Percentiles rank a stretch among this genome's conserved stretches.
Conservation (phyloP, 2,329 filamentous ascomycete species). For the Cercospora sojina region DNA sequence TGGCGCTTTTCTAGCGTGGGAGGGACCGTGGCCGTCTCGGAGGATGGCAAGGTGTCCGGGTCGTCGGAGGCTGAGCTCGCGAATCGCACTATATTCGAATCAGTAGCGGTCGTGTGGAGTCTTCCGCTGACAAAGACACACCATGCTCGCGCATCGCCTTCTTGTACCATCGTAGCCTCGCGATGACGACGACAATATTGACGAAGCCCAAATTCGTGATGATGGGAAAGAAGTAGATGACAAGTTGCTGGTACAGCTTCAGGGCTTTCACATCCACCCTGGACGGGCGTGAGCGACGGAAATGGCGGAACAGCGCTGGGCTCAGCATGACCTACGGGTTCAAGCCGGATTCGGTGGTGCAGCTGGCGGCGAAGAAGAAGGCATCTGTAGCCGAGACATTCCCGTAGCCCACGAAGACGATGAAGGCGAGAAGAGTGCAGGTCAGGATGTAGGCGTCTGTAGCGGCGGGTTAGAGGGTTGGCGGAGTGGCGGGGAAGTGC, state of each 20-base stretch:
- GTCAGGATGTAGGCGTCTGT: constrained; percentile 45
- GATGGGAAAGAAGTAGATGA: constrained; percentile 52
- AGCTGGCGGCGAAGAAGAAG: constrained; percentile 53
- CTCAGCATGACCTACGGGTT: constrained; percentile 45
- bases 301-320: background rate
- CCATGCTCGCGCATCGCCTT: constrained; percentile 39
- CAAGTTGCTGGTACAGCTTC: constrained; percentile 53
- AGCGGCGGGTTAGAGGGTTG: background rate
- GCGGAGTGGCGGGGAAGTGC: background rate
- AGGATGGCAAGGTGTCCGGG: background rate
- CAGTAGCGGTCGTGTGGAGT: background rate
- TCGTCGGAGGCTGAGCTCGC: background rate
- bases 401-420: constrained; percentile 43
- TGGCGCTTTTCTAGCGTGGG: background rate
- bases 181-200: constrained; percentile 51
- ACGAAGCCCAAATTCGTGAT: constrained; percentile 52
- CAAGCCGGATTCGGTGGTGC: constrained; percentile 53
- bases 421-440: constrained; percentile 40
- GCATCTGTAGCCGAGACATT: constrained; percentile 49
- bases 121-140: background rate
- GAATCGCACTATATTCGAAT: background rate
- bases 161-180: constrained; percentile 52
- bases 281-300: background rate
- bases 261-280: constrained; percentile 54
- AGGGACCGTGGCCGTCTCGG: background rate